A percentile compares a stretch with the other conserved stretches of the same genome.
phyloP scores from a whole-genome alignment of 1,284 basidiomycete species.

The Sanghuangporus baumii region DNA sequence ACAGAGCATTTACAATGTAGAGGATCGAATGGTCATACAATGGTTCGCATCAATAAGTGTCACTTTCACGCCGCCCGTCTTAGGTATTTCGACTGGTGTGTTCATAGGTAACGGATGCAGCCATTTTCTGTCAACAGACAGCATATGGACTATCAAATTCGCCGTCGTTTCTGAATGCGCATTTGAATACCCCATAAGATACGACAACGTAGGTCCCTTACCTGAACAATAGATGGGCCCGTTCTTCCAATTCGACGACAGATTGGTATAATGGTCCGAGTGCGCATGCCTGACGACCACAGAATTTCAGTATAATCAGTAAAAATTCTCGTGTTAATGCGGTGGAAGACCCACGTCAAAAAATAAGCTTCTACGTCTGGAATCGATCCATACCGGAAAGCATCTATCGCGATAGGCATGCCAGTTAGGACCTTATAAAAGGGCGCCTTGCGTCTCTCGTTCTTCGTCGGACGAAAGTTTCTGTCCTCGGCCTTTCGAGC shows the following conservation, averaged over 20 bases:
- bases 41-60: slow-evolving; percentile 98
- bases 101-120: slow-evolving; percentile 84
- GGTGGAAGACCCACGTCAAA: slow-evolving; percentile 56
- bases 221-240: slow-evolving; percentile 94
- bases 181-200: background rate
- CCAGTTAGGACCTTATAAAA: slow-evolving; percentile 97
- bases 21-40: slow-evolving; percentile 45
- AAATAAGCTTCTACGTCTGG: slow-evolving; percentile 87
- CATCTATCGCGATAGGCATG: slow-evolving; percentile 96
- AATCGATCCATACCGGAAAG: slow-evolving; percentile 90
- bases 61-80: slow-evolving; percentile 83
- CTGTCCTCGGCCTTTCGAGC: slow-evolving; percentile 52
- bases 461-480: slow-evolving; percentile 40
- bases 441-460: slow-evolving; percentile 69
- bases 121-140: slow-evolving; percentile 84
- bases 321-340: background rate
- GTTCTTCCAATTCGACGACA: slow-evolving; percentile 81
- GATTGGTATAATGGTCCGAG: slow-evolving; percentile 90
- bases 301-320: background rate
- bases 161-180: slow-evolving; percentile 61
- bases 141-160: slow-evolving; percentile 85
- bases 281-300: slow-evolving; percentile 71
- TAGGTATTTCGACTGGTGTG: slow-evolving; percentile 64
- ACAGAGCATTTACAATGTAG: background rate
- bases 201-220: slow-evolving; percentile 18